Percentiles rank a stretch among this genome's conserved stretches.
phyloP scores from a whole-genome alignment of 345 rosid genomes.

The Salix koriyanagi region DNA sequence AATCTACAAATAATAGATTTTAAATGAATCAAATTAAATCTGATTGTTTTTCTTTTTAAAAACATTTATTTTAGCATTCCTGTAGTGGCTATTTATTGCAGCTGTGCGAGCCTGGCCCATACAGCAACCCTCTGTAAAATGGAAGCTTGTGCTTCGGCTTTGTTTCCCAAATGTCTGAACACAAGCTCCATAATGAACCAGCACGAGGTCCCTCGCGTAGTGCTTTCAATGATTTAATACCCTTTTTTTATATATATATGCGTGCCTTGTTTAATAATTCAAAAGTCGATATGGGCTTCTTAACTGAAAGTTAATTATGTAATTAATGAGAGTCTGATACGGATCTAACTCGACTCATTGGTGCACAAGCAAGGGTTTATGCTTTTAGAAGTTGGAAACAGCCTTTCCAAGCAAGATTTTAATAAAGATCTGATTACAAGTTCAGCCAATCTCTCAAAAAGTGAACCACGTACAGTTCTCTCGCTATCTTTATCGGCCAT shows the following conservation, averaged over 20 bases:
- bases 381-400: slow-evolving; percentile 31
- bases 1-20: too few relatives aligned
- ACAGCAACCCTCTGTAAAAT: neutral
- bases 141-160: neutral
- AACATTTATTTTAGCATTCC: too few relatives aligned
- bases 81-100: too few relatives aligned
- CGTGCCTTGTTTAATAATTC: neutral
- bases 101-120: neutral
- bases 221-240: neutral
- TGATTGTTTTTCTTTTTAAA: too few relatives aligned
- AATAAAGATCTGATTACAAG: slow-evolving; percentile 23
- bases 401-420: slow-evolving; percentile 26
- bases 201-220: neutral
- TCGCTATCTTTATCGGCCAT: slow-evolving; percentile 10
- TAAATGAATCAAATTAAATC: too few relatives aligned
- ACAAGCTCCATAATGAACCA: neutral
- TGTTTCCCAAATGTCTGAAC: neutral
- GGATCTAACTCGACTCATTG: slow-evolving; percentile 20
- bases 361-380: slow-evolving; percentile 18
- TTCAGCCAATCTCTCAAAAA: slow-evolving; percentile 22
- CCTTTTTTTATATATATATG: neutral
- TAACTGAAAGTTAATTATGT: slow-evolving; percentile 11
- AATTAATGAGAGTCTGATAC: slow-evolving; percentile 7
- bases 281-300: neutral
- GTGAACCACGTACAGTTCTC: slow-evolving; percentile 20